Evolutionary conservation across 805 yeast genomes (phyloP), one percentile per base, ranked within the genome.

Genomic region (Osmozyma mogii): DNA sequence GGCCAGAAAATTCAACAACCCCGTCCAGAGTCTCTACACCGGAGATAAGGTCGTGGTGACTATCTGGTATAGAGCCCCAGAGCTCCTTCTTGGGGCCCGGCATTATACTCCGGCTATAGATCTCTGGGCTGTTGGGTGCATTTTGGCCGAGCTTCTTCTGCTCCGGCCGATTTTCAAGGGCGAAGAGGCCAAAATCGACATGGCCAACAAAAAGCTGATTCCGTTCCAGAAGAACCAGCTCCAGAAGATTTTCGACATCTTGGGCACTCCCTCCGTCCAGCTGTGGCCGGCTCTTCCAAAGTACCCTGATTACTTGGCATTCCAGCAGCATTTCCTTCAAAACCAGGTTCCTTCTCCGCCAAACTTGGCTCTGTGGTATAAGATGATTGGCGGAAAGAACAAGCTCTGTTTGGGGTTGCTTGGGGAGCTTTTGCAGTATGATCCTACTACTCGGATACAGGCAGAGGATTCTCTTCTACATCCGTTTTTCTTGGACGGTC

Each of bases 31-130:
- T 13, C 61, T 88, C 15, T 88, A 83, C 49, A 72, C 88, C 13
- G 96, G 96, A 25, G 97, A 88, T 54, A 88, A 88, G 56, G 96
- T 88, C 10, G 96, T 88, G 32, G 96, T 88, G 9, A 88, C 97
- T 0, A 88, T 88, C 34, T 88, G 97, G 97, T 88, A 88, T 52
- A 66, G 97, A 43, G 95, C 96, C 0, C 96, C 96, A 0, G 97
- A 88, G 49, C 61, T 88, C 22, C 58, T 88, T 20, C 56, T 88
- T n/a, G 96, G 96, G 0, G 85, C 94, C 2, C 66, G 95, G 22
- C 95, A 88, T 56, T 88, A 88, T 49, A 80, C 96, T 0, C 88
- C 95, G 1, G 87, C 95, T 0, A 78, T 92, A 28, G 95, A 92
- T 58, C 53, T 84, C 20, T 88, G 97, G 97, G 95, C 97, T 0